Base-by-base conservation (phyloP, 164 flowering plant genomes). In the Echeveria elegans region DNA sequence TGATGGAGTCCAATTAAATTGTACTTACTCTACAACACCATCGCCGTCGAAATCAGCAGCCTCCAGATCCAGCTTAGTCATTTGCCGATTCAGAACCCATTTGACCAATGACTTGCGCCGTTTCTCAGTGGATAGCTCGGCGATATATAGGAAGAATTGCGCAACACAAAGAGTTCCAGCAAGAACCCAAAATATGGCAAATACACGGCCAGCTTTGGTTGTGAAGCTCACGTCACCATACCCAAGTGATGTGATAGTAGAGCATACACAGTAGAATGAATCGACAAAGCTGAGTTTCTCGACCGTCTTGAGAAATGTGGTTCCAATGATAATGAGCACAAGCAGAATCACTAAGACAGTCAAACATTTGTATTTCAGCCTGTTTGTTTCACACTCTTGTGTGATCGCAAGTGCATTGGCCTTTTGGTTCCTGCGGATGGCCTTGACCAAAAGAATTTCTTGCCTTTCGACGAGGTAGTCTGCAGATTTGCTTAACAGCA, bases 201-300 rank as follows among this genome's bases (percentile, higher is more conserved):
- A 86, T 37, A 66, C 26, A 7, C 88, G 86, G 1, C 91, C 91
- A 1, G 60, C 68, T 65, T 66, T 45, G 4, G 85, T 84, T 5
- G 82, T 76, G 76, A 86, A 86, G 79, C 91, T 84, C 32, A 77
- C 47, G 63, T 84, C 91, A 16, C 88, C 88, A 71, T 81, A 86
- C 1, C 91, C 91, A n/a, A 86, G 74, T 10, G 78, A 77, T 14
- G 82, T 87, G 67, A 90, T 84, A 23, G 97, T 93, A 21, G 87
- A 74, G 71, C 96, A 92, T 24, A 89, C 95, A 73, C 96, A 92
- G 47, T 92, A 89, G 71, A 89, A 85, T 1, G 98, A 84, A 78
- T 93, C 96, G 29, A 88, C 72, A 30, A 79, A 19, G 69, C 66
- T 64, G 75, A 89, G 66, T 6, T 80, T 71, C 83, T 93, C 96